A percentile compares a stretch with the other conserved stretches of the same genome.
phyloP scores from a whole-genome alignment of 768 basidiomycete species.

The Collybiopsis luxurians region DNA sequence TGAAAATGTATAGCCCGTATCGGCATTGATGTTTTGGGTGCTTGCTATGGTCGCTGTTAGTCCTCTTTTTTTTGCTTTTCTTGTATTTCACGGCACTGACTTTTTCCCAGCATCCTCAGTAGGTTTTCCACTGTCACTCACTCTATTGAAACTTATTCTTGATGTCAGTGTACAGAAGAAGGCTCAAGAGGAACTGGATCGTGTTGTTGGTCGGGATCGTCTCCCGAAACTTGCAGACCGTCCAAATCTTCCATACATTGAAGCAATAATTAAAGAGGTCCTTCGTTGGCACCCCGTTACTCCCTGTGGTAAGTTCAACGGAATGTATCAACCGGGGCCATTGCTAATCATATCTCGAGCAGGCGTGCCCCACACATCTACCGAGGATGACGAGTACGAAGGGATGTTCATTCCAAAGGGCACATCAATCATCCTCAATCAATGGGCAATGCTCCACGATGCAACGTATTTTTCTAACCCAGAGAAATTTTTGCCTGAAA shows the following conservation, averaged over 20 bases:
- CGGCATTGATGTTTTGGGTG: constrained; percentile 1
- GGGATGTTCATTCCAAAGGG: constrained; percentile 28
- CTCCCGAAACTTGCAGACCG: constrained; percentile 23
- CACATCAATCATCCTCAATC: constrained; percentile 25
- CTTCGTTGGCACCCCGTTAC: background rate
- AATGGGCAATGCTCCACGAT: constrained; percentile 20
- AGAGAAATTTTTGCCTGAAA: background rate
- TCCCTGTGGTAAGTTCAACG: background rate
- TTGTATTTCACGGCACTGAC: no score
- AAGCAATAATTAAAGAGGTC: constrained; percentile 25
- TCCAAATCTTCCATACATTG: constrained; percentile 22
- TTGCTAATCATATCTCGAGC: background rate
- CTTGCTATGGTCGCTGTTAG: background rate
- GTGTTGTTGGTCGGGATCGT: constrained; percentile 27
- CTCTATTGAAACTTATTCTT: no score
- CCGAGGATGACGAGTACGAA: constrained; percentile 28
- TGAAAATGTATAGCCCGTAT: background rate
- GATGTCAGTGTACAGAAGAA: constrained; percentile 24
- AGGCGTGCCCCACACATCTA: constrained; percentile 24
- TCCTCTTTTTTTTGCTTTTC: no score
- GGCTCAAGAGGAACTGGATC: constrained; percentile 33
- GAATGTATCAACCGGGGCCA: background rate
- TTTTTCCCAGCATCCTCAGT: background rate
- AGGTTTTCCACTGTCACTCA: background rate
- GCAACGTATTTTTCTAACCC: constrained; percentile 1